These are phyloP conservation scores for Ceratobasidium sp. DNA, from an alignment of 1,284 basidiomycete genomes.

Conservation along the genomic window DNA sequence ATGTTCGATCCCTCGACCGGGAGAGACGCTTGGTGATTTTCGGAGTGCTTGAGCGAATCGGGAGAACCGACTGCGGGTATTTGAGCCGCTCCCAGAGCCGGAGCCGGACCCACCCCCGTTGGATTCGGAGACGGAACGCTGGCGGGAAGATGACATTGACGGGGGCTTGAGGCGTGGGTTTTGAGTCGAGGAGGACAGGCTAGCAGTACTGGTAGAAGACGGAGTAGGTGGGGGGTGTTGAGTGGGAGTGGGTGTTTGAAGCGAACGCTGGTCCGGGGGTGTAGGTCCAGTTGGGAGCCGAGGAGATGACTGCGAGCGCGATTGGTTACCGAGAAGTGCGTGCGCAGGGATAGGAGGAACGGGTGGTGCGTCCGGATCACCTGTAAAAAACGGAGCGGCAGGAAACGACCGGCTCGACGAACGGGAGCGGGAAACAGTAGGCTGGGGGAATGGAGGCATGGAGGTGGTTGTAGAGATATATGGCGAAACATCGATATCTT, in stretches of 20 bases:
- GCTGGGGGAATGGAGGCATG: slow-evolving; percentile 24
- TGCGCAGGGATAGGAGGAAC: slow-evolving; percentile 27
- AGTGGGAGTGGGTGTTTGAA: slow-evolving; percentile 30
- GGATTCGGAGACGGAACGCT: slow-evolving; percentile 33
- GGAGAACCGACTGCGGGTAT: slow-evolving; percentile 17
- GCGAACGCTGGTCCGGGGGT: slow-evolving; percentile 16
- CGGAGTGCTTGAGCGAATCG: slow-evolving; percentile 13
- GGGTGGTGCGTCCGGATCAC: slow-evolving; percentile 23
- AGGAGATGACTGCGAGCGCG: slow-evolving; percentile 9
- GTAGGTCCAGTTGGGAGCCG: background rate
- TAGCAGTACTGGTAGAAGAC: slow-evolving; percentile 16
- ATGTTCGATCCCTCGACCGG: slow-evolving; percentile 37
- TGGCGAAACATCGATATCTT: slow-evolving; percentile 25
- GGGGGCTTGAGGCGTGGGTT: background rate
- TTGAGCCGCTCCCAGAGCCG: slow-evolving; percentile 21
- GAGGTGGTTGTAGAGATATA: slow-evolving; percentile 11
- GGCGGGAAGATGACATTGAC: background rate
- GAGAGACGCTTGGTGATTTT: slow-evolving; percentile 9
- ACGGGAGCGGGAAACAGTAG: slow-evolving; percentile 38
- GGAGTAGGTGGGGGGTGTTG: slow-evolving; percentile 26
- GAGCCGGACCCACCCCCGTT: slow-evolving; percentile 20
- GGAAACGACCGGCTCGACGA: slow-evolving; percentile 38
- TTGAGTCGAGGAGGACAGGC: background rate
- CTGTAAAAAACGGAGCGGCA: background rate
- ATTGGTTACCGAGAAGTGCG: slow-evolving; percentile 2